Evolutionary conservation across 768 basidiomycete species (phyloP).

Genomic region (Amanita phalloides): DNA sequence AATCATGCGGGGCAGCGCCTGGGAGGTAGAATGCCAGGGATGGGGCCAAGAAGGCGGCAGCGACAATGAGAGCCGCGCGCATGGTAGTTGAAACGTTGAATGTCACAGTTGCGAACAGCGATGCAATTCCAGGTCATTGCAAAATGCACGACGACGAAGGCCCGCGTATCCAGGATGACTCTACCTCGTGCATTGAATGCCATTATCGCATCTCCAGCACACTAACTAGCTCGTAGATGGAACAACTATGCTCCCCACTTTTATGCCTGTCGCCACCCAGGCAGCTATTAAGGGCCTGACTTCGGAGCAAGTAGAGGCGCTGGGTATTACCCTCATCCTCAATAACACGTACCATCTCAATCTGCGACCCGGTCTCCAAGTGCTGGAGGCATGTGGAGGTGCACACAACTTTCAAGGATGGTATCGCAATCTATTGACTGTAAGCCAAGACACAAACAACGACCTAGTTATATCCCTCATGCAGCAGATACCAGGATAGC

Average conservation of each 20-base stretch:
- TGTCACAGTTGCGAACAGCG: conserved; percentile 7
- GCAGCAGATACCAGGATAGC: conserved; percentile 47
- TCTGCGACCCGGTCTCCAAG: conserved; percentile 69
- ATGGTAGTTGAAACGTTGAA: conserved; percentile 9
- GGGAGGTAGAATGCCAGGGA: conserved; percentile 82
- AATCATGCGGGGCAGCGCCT: conserved; percentile 82
- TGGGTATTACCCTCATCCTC: conserved; percentile 74
- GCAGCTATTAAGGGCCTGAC: conserved; percentile 90
- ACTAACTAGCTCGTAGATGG: conserved; percentile 42
- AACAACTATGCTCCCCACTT: conserved; percentile 74
- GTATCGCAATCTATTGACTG: conserved; percentile 77
- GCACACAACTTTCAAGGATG: conserved; percentile 90
- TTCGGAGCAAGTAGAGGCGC: conserved; percentile 68
- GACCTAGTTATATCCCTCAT: neutral
- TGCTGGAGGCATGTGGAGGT: conserved; percentile 67
- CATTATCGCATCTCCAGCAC: conserved; percentile 4
- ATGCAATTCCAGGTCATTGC: conserved; percentile 84
- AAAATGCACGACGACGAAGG: conserved; percentile 70
- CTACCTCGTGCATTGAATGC: conserved; percentile 51
- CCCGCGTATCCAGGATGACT: conserved; percentile 78
- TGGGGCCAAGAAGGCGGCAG: conserved; percentile 14
- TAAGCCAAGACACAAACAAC: conserved; percentile 19
- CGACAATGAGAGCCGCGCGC: conserved; percentile 12
- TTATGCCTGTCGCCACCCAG: conserved; percentile 93
- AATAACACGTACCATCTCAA: conserved; percentile 91